These are phyloP conservation scores for Pseudogymnoascus sp. DNA, from an alignment of 2,329 filamentous ascomycete species.

Conservation along the genomic window DNA sequence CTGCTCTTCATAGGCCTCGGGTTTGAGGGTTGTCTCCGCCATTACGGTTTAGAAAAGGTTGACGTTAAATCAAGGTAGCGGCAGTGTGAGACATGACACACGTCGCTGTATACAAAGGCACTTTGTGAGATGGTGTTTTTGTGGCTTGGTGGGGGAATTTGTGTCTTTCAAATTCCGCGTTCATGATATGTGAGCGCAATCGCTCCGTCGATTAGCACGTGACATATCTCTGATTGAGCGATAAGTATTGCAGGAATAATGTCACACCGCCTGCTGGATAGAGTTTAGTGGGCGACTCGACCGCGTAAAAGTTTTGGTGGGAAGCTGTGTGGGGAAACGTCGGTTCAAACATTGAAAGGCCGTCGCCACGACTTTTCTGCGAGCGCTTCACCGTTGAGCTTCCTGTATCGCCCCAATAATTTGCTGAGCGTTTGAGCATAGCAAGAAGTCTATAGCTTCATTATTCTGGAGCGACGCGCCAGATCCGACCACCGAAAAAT, in stretches of 20 bases:
- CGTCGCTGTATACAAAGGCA: neutral
- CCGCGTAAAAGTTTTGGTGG: slow-evolving; percentile 7
- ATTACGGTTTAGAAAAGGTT: neutral
- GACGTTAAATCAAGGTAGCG: neutral
- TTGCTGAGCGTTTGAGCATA: neutral
- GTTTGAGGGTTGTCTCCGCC: slow-evolving; percentile 26
- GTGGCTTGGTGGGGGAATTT: neutral
- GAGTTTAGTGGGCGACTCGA: neutral
- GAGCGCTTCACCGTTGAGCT: neutral
- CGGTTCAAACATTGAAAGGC: neutral
- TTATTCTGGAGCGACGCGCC: neutral
- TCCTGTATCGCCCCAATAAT: slow-evolving; percentile 1
- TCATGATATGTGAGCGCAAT: slow-evolving; percentile 5
- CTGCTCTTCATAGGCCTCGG: slow-evolving; percentile 65
- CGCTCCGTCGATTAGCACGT: slow-evolving; percentile 1
- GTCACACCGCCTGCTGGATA: neutral
- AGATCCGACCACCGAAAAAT: neutral
- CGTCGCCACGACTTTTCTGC: neutral
- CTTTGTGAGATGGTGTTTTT: slow-evolving; percentile 3
- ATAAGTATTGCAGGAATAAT: neutral
- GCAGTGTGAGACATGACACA: neutral
- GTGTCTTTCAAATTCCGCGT: neutral
- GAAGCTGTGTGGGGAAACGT: slow-evolving; percentile 1
- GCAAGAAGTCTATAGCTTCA: neutral
- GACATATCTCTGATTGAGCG: neutral